A percentile compares a stretch with the other conserved stretches of the same genome.
Evolutionary conservation across 768 basidiomycete genomes (phyloP).

Genomic region (Lactarius psammicola): DNA sequence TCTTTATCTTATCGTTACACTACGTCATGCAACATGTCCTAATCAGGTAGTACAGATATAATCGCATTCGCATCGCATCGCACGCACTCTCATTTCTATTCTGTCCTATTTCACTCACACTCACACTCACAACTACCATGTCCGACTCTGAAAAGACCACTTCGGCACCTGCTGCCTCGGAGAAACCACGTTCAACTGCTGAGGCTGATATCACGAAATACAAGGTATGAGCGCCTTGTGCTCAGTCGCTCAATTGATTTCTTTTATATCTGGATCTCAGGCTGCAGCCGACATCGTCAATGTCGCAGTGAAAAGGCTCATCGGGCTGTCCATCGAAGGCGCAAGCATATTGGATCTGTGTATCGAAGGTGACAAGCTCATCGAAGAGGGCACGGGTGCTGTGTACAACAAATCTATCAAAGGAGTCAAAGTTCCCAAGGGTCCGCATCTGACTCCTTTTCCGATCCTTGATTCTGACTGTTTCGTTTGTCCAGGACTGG

Average conservation of each 20-base stretch:
- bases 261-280: conserved; percentile 39
- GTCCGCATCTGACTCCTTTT: conserved; percentile 42
- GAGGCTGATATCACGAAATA: conserved; percentile 85
- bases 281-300: conserved; percentile 90
- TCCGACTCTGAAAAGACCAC: conserved; percentile 55
- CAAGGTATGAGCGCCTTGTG: conserved; percentile 51
- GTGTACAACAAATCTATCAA: conserved; percentile 92
- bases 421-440: conserved; percentile 84
- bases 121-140: conserved; percentile 42
- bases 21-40: conserved; percentile 3
- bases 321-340: conserved; percentile 73
- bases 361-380: conserved; percentile 87
- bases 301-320: conserved; percentile 79
- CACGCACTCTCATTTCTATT: conserved; percentile 2
- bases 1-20: neutral
- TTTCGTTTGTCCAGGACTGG: conserved; percentile 56
- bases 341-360: conserved; percentile 90
- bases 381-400: conserved; percentile 78
- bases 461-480: neutral
- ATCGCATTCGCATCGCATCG: conserved; percentile 1
- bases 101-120: conserved; percentile 11
- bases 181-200: conserved; percentile 54
- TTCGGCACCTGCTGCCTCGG: conserved; percentile 29
- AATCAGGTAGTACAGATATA: conserved; percentile 11
- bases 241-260: conserved; percentile 10